Conservation (phyloP, 805 yeast genomes). For the Naumovozyma baii region DNA sequence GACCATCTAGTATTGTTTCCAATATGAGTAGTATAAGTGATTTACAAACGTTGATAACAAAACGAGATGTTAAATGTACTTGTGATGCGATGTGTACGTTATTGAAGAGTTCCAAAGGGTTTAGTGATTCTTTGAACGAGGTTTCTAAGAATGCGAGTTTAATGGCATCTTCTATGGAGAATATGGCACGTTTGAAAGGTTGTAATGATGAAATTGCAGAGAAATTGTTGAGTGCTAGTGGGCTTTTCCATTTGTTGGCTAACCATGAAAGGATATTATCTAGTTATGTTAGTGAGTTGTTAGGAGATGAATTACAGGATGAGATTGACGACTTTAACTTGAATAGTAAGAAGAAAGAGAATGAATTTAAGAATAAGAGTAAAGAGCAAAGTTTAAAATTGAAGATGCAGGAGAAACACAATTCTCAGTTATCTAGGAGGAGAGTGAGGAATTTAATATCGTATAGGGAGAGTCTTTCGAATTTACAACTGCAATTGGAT, state of each 20-base stretch:
- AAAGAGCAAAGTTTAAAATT: conserved; percentile 43
- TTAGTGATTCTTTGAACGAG: conserved; percentile 31
- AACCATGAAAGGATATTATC: conserved; percentile 70
- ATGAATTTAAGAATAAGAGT: conserved; percentile 43
- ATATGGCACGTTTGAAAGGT: conserved; percentile 52
- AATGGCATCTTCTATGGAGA: conserved; percentile 63
- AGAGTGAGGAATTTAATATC: conserved; percentile 56
- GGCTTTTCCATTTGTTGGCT: conserved; percentile 64
- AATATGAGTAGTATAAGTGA: conserved; percentile 47
- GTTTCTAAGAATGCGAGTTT: conserved; percentile 52
- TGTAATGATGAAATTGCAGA: conserved; percentile 45
- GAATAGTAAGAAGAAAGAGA: conserved; percentile 40
- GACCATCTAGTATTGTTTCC: conserved; percentile 35
- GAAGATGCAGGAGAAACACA: conserved; percentile 51
- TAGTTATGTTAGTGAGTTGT: conserved; percentile 41
- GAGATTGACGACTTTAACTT: conserved; percentile 38
- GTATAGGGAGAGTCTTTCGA: conserved; percentile 57
- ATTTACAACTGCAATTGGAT: conserved; percentile 65
- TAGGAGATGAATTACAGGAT: conserved; percentile 43
- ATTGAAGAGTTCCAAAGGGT: conserved; percentile 41
- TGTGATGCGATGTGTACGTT: conserved; percentile 39
- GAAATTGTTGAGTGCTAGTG: conserved; percentile 63
- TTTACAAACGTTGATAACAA: conserved; percentile 49
- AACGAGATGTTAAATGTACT: conserved; percentile 47
- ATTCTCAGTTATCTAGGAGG: conserved; percentile 46